Base-by-base conservation (phyloP, 345 rosid species). In the Lepidium africanum region DNA sequence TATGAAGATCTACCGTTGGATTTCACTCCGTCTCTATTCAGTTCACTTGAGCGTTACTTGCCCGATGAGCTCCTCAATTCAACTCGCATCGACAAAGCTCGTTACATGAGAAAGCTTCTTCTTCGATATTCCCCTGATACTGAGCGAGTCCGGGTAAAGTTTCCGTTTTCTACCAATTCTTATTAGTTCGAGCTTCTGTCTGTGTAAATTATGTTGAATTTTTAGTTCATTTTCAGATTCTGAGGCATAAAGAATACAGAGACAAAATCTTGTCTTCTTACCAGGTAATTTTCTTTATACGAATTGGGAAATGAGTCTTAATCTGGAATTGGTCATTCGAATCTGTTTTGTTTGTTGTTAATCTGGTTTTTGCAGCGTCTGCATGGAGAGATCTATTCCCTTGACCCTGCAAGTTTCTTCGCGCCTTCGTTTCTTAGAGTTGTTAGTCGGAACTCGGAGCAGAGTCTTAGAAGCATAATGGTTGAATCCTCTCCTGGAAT, bases 11-110 rank as follows among this genome's bases (percentile, higher is more conserved):
- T 92, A 46, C 83, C 71, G 56, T 62, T 78, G 76, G 93, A 84
- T 14, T 90, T 83, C 76, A 84, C 79, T 55, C 91, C 93, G 19
- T 61, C 75, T 55, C 87, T 92, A 40, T 87, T 87, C 70, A 87
- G 87, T 83, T 87, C 98, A 3, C 87, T 90, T 10, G 96, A 90
- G 85, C 78, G 86, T 0, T 85, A 87, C 85, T 76, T 90, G 54
- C 98, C 98, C 10, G 76, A 84, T 1, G 12, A 75, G 27, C 25
- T 90, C 65, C 87, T 87, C 75, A 59, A 74, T 69, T 73, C 69
- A 41, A 7, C 85, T 5, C 88, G 88, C 40, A 82, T 84, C 60
- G 65, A 77, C 17, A 86, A 87, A 79, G 77, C 81, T 79, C 71
- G 78, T 43, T 83, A 72, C 86, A 86, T 92, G 87, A 81, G 81